phyloP scores from a whole-genome alignment of 345 rosid genomes.

The Euclidium syriacum region DNA sequence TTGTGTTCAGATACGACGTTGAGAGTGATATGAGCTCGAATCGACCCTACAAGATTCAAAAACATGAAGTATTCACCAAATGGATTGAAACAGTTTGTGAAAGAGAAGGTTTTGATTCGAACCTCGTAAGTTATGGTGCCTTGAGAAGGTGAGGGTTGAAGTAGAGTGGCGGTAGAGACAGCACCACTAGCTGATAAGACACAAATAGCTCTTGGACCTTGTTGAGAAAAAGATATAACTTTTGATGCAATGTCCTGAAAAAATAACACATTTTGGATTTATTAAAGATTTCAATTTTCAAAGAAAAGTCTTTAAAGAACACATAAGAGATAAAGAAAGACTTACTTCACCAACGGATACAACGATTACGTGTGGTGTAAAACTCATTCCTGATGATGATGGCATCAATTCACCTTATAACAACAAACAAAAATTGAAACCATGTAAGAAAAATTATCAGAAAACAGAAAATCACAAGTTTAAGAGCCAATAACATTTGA shows the following conservation, averaged over 20 bases:
- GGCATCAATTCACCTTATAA: conserved; percentile 32
- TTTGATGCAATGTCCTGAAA: conserved; percentile 46
- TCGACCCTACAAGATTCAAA: conserved; percentile 52
- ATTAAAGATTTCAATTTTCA: too few relatives aligned
- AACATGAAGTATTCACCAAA: conserved; percentile 4
- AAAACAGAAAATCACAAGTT: neutral
- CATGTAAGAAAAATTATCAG: neutral
- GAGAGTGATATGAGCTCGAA: conserved; percentile 88
- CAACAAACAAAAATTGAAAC: neutral
- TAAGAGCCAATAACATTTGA: too few relatives aligned
- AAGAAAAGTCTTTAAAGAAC: neutral
- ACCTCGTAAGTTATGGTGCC: conserved; percentile 92
- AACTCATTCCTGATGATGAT: conserved; percentile 70
- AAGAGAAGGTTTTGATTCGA: neutral
- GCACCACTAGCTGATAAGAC: conserved; percentile 89
- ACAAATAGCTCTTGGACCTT: conserved; percentile 85
- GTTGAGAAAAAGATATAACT: conserved; percentile 72
- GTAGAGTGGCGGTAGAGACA: conserved; percentile 80
- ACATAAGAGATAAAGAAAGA: neutral
- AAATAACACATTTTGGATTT: too few relatives aligned
- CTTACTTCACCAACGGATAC: conserved; percentile 74
- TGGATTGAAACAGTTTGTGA: neutral
- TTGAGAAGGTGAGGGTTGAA: conserved; percentile 72
- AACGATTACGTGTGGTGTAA: conserved; percentile 73
- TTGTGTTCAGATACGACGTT: conserved; percentile 62